Conservation (phyloP, 208 protist genomes). For the Trypanosoma vivax region DNA sequence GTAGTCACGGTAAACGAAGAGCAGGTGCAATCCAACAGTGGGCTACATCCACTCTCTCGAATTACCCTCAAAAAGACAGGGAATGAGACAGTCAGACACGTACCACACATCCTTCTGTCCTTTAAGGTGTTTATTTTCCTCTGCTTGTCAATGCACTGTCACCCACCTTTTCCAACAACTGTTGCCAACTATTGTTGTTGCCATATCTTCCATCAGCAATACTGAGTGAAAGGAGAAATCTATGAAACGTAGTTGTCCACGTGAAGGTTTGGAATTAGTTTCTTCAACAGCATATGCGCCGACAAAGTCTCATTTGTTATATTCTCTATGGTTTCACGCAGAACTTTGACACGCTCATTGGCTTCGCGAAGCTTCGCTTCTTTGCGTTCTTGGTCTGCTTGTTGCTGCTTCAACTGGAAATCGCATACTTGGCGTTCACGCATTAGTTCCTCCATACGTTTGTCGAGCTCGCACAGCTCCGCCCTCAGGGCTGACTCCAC, state of each 20-base stretch:
- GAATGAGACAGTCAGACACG: too few relatives aligned
- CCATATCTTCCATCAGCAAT: not conserved
- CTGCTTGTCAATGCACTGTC: too few relatives aligned
- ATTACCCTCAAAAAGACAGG: too few relatives aligned
- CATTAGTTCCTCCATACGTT: slow-evolving; percentile 40
- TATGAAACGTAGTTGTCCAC: slow-evolving; percentile 70
- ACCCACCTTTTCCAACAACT: too few relatives aligned
- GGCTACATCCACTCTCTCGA: too few relatives aligned
- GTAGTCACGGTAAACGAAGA: too few relatives aligned
- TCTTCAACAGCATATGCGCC: slow-evolving; percentile 50
- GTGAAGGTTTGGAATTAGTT: slow-evolving; percentile 68
- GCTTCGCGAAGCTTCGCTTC: slow-evolving; percentile 49
- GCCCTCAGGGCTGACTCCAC: slow-evolving; percentile 39
- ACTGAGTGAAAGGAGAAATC: too few relatives aligned
- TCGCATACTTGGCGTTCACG: slow-evolving; percentile 62
- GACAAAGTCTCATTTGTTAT: slow-evolving; percentile 48
- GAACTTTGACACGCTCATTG: slow-evolving; percentile 43
- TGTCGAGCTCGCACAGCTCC: slow-evolving; percentile 62
- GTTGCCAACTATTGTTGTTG: not conserved
- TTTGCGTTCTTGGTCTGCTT: slow-evolving; percentile 21
- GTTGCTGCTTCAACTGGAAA: slow-evolving; percentile 45
- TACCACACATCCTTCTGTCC: too few relatives aligned
- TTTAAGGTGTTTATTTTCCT: too few relatives aligned
- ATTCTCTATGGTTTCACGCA: slow-evolving; percentile 56
- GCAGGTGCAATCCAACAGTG: too few relatives aligned